Conservation (phyloP, 495 filamentous ascomycete genomes). For the Cairneyella variabilis region DNA sequence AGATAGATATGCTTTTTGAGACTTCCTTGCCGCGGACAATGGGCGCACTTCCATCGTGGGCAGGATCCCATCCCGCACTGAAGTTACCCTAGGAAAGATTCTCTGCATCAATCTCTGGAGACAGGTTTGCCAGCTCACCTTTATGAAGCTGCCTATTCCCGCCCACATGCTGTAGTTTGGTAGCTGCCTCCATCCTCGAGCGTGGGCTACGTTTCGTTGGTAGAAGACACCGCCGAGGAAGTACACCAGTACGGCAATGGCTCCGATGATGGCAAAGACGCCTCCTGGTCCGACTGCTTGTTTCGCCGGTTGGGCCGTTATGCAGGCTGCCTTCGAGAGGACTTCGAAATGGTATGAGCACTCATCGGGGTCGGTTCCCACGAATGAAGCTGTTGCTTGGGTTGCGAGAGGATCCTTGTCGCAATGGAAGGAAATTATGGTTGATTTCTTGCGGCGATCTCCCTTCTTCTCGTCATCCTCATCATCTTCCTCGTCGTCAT, state of each 20-base stretch:
- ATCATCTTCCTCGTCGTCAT: slow-evolving; percentile 33
- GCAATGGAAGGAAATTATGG: slow-evolving; percentile 90
- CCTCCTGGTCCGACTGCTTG: slow-evolving; percentile 74
- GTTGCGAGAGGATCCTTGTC: slow-evolving; percentile 62
- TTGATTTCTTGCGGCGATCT: slow-evolving; percentile 64
- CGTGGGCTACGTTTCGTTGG: slow-evolving; percentile 90
- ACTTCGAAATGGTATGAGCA: slow-evolving; percentile 98
- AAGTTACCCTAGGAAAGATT: slow-evolving; percentile 19
- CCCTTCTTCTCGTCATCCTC: slow-evolving; percentile 34
- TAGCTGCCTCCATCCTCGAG: slow-evolving; percentile 90
- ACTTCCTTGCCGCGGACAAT: slow-evolving; percentile 10
- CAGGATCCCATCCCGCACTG: slow-evolving; percentile 23
- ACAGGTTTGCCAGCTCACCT: slow-evolving; percentile 53
- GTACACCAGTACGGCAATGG: slow-evolving; percentile 82
- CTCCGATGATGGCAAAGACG: slow-evolving; percentile 90
- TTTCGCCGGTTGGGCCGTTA: slow-evolving; percentile 53
- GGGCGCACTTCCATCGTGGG: slow-evolving; percentile 25
- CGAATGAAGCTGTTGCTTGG: slow-evolving; percentile 63
- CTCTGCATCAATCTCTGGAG: slow-evolving; percentile 14
- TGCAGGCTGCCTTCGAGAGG: slow-evolving; percentile 83
- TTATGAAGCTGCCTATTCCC: slow-evolving; percentile 76
- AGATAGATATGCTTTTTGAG: slow-evolving; percentile 14
- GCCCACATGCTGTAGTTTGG: slow-evolving; percentile 94
- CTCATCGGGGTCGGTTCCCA: slow-evolving; percentile 76
- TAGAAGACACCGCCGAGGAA: slow-evolving; percentile 91